Conservation (phyloP, 2,329 filamentous ascomycete genomes). For the Bipolaris zeicola region DNA sequence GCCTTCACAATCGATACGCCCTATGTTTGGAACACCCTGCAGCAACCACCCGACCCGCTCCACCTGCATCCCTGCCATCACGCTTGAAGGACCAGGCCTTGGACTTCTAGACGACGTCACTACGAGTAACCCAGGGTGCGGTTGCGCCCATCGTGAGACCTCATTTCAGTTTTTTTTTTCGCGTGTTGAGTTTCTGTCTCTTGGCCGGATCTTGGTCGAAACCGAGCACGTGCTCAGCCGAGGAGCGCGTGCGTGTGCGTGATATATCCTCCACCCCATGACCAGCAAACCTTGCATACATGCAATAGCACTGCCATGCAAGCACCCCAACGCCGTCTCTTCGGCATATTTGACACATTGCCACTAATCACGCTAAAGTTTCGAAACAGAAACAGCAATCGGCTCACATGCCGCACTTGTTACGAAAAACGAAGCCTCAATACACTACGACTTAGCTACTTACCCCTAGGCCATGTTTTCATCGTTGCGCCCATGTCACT, state of each 20-base stretch:
- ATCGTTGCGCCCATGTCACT: too few species aligned
- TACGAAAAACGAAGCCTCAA: neutral
- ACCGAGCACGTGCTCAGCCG: neutral
- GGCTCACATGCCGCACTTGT: neutral
- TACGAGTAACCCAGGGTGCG: neutral
- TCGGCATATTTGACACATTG: neutral
- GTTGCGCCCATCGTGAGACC: neutral
- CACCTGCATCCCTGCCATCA: constrained; percentile 8
- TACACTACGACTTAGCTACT: too few species aligned
- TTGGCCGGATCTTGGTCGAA: neutral
- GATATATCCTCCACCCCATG: constrained; percentile 1
- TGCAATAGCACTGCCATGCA: neutral
- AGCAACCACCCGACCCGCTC: neutral
- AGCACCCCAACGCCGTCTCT: neutral
- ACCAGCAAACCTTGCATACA: constrained; percentile 3
- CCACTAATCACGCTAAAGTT: neutral
- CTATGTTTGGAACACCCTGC: constrained; percentile 11
- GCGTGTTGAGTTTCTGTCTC: neutral
- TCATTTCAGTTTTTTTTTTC: neutral
- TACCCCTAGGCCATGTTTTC: too few species aligned
- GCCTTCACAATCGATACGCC: constrained; percentile 15
- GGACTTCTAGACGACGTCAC: neutral
- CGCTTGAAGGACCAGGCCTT: neutral
- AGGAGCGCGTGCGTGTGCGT: neutral
- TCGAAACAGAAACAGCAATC: neutral